These are phyloP conservation scores for Russula griseocarnosa DNA, from an alignment of 768 basidiomycete species.

Conservation along the genomic window DNA sequence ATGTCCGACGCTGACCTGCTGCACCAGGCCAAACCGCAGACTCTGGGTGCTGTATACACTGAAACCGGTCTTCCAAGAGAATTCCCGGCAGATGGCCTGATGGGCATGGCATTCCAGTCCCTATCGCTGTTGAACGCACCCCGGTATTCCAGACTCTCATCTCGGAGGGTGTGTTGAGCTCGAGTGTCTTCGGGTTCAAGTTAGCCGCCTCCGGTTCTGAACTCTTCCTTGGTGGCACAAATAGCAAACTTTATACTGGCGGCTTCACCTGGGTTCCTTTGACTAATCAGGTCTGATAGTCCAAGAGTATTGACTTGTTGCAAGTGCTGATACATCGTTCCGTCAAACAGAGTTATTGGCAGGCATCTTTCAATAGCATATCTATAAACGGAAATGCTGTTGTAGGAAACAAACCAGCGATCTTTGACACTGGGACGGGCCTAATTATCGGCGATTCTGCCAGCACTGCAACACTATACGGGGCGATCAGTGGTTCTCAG, in stretches of 20 bases:
- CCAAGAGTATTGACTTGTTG: background rate
- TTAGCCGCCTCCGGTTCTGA: background rate
- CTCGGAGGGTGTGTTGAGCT: background rate
- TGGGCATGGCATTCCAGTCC: background rate
- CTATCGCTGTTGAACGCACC: background rate
- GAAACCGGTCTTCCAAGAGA: too few relatives aligned
- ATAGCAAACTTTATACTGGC: background rate
- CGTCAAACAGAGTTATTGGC: constrained; percentile 25
- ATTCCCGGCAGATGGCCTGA: background rate
- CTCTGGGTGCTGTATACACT: background rate
- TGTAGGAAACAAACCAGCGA: background rate
- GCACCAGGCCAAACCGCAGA: background rate
- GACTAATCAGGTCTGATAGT: background rate
- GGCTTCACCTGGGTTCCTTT: background rate
- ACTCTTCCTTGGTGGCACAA: background rate
- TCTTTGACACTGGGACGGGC: constrained; percentile 31
- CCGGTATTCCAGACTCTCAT: background rate
- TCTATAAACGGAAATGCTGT: constrained; percentile 5
- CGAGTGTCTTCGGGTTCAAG: background rate
- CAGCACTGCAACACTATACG: constrained; percentile 18
- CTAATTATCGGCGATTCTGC: constrained; percentile 21
- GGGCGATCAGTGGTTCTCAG: background rate
- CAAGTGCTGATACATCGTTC: background rate
- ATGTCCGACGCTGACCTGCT: too few relatives aligned
- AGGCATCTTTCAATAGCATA: constrained; percentile 18